Evolutionary conservation across 2,329 filamentous ascomycete genomes (phyloP).

Genomic region (Fusarium irregulare): DNA sequence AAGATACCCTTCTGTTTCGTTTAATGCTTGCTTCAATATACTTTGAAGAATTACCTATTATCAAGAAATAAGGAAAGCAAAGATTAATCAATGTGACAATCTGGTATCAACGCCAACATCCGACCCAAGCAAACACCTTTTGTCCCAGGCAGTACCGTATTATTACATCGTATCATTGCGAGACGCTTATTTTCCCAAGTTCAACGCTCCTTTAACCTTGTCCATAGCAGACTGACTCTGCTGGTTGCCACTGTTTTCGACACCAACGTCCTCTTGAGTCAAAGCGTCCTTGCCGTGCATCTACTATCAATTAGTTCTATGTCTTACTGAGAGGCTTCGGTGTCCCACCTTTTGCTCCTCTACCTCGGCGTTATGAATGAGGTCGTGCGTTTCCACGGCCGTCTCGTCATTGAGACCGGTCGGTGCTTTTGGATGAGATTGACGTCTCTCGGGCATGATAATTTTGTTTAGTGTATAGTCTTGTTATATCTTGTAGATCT

Average conservation of each 20-base stretch:
- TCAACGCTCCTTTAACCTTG: constrained; percentile 46
- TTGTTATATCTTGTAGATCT: neutral
- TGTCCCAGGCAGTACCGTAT: neutral
- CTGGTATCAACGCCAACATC: constrained; percentile 13
- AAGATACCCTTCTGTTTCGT: constrained; percentile 39
- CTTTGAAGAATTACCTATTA: neutral
- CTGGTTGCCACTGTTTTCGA: constrained; percentile 2
- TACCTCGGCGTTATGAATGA: constrained; percentile 51
- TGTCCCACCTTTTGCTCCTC: constrained; percentile 47
- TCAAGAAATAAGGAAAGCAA: neutral
- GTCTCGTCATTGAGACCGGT: constrained; percentile 48
- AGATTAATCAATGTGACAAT: constrained; percentile 25
- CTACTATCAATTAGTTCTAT: constrained; percentile 6
- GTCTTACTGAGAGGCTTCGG: fast-evolving
- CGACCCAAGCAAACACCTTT: neutral
- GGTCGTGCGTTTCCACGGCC: constrained; percentile 49
- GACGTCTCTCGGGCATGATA: constrained; percentile 32
- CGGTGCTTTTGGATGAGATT: constrained; percentile 27
- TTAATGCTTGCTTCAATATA: constrained; percentile 13
- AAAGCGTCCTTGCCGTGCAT: constrained; percentile 43
- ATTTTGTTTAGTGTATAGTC: neutral
- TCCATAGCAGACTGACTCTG: constrained; percentile 33
- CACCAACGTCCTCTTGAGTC: constrained; percentile 36
- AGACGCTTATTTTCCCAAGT: constrained; percentile 39
- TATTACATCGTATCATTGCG: fast-evolving